These are phyloP conservation scores for Claviceps lovelessii DNA, from an alignment of 2,329 filamentous ascomycete genomes.

Conservation along the genomic window DNA sequence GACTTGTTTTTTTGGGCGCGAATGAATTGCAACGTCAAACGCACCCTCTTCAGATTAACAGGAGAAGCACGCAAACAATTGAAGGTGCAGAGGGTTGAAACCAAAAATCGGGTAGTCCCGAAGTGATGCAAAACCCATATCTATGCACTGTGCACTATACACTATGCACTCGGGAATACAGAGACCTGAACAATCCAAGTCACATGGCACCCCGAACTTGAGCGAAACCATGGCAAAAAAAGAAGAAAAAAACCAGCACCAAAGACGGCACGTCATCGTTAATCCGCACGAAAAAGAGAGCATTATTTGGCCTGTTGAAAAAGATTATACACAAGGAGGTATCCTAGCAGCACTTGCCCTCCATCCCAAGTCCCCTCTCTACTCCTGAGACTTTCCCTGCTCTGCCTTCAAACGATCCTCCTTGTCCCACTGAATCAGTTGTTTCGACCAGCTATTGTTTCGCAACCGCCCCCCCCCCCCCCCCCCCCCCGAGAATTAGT, in stretches of 20 bases:
- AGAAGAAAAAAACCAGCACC: too few relatives aligned
- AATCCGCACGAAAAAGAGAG: background rate
- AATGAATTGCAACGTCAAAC: too few relatives aligned
- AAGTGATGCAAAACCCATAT: too few relatives aligned
- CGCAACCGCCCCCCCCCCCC: too few relatives aligned
- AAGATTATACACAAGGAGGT: conserved; percentile 6
- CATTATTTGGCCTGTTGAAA: background rate
- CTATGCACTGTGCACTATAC: too few relatives aligned
- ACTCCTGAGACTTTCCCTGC: conserved; percentile 17
- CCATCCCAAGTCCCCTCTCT: background rate
- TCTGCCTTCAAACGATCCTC: conserved; percentile 24
- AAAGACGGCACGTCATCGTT: background rate
- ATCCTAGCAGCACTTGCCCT: background rate
- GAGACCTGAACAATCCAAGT: too few relatives aligned
- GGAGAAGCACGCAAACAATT: too few relatives aligned
- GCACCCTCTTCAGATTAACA: too few relatives aligned
- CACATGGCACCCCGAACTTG: too few relatives aligned
- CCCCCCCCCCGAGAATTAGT: background rate
- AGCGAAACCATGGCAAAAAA: background rate
- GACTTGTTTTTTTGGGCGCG: background rate
- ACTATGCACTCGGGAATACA: too few relatives aligned
- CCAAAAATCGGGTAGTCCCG: too few relatives aligned
- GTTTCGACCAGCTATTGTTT: conserved; percentile 29
- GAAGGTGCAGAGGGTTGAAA: too few relatives aligned
- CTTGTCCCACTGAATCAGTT: conserved; percentile 30